phyloP scores from a whole-genome alignment of 306 rosid genomes.

The Quercus glauca region DNA sequence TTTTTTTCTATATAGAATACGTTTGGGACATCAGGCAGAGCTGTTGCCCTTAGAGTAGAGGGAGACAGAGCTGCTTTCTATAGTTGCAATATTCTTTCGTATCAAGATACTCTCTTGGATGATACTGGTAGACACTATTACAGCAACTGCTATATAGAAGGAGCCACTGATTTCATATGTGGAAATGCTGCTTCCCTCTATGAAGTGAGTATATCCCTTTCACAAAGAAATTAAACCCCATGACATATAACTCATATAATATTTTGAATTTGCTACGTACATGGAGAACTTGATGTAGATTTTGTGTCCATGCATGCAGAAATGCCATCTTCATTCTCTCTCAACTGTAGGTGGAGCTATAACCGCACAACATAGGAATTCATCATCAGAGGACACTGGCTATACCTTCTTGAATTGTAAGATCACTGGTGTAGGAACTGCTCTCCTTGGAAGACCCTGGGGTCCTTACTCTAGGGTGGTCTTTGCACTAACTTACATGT shows the following conservation, averaged over 20 bases:
- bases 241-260: neutral
- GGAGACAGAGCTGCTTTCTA: slow-evolving; percentile 39
- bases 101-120: slow-evolving; percentile 52
- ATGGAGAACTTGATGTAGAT: neutral
- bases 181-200: slow-evolving; percentile 51
- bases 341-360: slow-evolving; percentile 36
- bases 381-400: slow-evolving; percentile 50
- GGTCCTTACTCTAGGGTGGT: slow-evolving; percentile 48
- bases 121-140: slow-evolving; percentile 51
- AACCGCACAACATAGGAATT: slow-evolving; percentile 47
- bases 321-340: slow-evolving; percentile 48
- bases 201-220: slow-evolving; percentile 23
- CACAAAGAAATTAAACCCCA: neutral
- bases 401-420: slow-evolving; percentile 43
- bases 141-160: slow-evolving; percentile 48
- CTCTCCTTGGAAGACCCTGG: slow-evolving; percentile 54
- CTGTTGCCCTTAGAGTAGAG: slow-evolving; percentile 51
- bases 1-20: slow-evolving; percentile 26
- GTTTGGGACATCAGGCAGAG: slow-evolving; percentile 31
- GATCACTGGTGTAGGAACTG: slow-evolving; percentile 36
- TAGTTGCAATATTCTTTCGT: slow-evolving; percentile 38
- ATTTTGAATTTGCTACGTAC: neutral
- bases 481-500: slow-evolving; percentile 48
- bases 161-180: slow-evolving; percentile 54
- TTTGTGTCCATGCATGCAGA: slow-evolving; percentile 23